phyloP scores from a whole-genome alignment of 768 basidiomycete species.

The Amyloporia xantha region DNA sequence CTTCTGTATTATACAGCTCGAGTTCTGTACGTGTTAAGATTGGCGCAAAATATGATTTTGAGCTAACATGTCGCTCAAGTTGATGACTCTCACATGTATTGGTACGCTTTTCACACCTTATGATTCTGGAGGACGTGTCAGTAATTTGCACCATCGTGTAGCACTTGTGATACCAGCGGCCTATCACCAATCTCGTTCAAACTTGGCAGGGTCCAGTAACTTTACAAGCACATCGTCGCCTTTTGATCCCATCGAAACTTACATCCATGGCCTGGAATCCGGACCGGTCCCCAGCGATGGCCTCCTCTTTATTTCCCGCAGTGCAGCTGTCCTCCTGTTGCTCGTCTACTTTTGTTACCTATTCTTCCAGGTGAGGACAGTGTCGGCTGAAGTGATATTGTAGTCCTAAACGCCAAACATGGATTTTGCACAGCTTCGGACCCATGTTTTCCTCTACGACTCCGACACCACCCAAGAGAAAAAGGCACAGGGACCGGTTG shows the following conservation, averaged over 20 bases:
- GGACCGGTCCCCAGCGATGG: no score
- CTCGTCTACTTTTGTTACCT: constrained; percentile 69
- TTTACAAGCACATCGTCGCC: not conserved
- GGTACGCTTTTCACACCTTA: constrained; percentile 48
- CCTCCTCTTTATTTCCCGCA: constrained; percentile 76
- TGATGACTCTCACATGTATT: constrained; percentile 84
- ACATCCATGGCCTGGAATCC: no score
- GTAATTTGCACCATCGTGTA: constrained; percentile 10
- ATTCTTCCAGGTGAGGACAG: constrained; percentile 54
- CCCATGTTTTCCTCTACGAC: constrained; percentile 58
- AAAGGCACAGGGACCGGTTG: not conserved
- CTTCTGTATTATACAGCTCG: constrained; percentile 20
- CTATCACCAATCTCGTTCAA: constrained; percentile 46
- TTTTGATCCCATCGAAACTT: no score
- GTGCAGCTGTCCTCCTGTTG: constrained; percentile 76
- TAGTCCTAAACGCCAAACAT: not conserved
- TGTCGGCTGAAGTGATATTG: not conserved
- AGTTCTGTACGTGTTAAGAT: constrained; percentile 33
- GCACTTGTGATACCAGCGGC: constrained; percentile 90
- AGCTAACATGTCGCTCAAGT: no score
- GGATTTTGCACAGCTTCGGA: constrained; percentile 46
- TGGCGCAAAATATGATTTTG: no score
- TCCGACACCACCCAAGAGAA: constrained; percentile 30
- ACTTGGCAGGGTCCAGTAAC: constrained; percentile 4
- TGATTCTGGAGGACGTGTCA: not conserved